These are phyloP conservation scores for Calonectria hawksworthii DNA, from an alignment of 2,329 filamentous ascomycete species.

Conservation along the genomic window DNA sequence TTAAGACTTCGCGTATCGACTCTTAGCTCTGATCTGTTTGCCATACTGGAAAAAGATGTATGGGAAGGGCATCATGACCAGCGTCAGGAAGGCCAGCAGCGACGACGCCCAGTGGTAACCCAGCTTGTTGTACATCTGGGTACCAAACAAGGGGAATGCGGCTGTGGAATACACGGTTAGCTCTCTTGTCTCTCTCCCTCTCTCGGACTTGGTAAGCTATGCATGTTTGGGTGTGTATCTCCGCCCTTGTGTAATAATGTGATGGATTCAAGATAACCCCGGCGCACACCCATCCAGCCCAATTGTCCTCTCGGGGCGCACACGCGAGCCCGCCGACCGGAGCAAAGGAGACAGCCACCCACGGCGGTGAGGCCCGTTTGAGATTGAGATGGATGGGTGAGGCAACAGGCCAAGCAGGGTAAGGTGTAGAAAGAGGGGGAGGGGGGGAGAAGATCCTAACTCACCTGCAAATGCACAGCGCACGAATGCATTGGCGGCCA, in stretches of 20 bases:
- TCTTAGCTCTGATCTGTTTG: constrained; percentile 68
- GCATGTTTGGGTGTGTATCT: neutral
- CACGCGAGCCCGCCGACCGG: constrained; percentile 12
- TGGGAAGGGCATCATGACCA: constrained; percentile 75
- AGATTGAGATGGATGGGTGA: neutral
- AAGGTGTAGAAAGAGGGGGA: neutral
- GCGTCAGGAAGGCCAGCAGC: constrained; percentile 71
- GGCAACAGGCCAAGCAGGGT: neutral
- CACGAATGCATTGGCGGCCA: constrained; percentile 87
- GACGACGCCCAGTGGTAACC: constrained; percentile 79
- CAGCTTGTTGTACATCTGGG: constrained; percentile 78
- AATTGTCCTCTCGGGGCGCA: neutral
- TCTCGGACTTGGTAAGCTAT: neutral
- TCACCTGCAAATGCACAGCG: constrained; percentile 81
- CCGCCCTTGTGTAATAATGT: neutral
- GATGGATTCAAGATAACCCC: neutral
- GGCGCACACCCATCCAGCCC: neutral
- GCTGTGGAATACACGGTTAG: constrained; percentile 59
- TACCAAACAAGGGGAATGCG: constrained; percentile 81
- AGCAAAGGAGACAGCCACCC: constrained; percentile 14
- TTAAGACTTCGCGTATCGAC: constrained; percentile 63
- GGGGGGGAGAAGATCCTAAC: constrained; percentile 41
- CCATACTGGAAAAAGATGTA: constrained; percentile 74
- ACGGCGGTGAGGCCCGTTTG: constrained; percentile 20
- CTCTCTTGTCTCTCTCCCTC: neutral